Evolutionary conservation across 2,329 filamentous ascomycete genomes (phyloP).

Genomic region (Monosporascus sp.): DNA sequence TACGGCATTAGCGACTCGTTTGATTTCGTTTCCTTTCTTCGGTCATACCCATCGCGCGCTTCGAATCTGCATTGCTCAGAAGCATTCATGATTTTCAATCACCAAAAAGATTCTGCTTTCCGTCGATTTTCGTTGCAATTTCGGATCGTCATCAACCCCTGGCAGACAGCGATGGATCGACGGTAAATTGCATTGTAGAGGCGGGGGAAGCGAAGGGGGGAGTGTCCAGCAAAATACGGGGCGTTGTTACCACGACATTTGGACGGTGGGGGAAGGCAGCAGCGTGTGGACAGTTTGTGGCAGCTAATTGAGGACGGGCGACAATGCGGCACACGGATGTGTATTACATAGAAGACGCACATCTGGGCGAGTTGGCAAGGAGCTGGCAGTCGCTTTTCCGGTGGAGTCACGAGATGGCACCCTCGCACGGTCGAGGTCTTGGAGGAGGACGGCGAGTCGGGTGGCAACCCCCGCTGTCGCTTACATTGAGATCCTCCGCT

Average conservation of each 20-base stretch:
- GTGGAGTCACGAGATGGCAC: too few relatives aligned
- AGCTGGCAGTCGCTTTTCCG: too few relatives aligned
- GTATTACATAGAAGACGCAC: too few relatives aligned
- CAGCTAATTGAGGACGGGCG: too few relatives aligned
- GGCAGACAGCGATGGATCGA: neutral
- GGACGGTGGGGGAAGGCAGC: neutral
- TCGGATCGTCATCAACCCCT: neutral
- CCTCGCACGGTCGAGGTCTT: too few relatives aligned
- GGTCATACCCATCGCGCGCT: slow-evolving; percentile 30
- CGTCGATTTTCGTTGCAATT: slow-evolving; percentile 9
- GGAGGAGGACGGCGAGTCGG: too few relatives aligned
- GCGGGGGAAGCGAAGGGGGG: neutral
- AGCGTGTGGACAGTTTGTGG: too few relatives aligned
- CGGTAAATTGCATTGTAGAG: neutral
- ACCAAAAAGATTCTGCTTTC: slow-evolving; percentile 27
- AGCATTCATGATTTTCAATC: slow-evolving; percentile 22
- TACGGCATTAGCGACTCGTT: slow-evolving; percentile 44
- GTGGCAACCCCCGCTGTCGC: too few relatives aligned
- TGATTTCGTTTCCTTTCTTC: slow-evolving; percentile 25
- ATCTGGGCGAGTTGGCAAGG: too few relatives aligned
- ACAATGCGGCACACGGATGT: too few relatives aligned
- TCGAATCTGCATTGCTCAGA: slow-evolving; percentile 20
- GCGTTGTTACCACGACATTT: neutral
- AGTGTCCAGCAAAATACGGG: neutral
- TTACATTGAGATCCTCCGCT: too few relatives aligned